Percentiles rank a stretch among this genome's conserved stretches.
These are phyloP conservation scores for Pseudocercospora macadamiae DNA, from an alignment of 2,329 filamentous ascomycete species.

Conservation along the genomic window DNA sequence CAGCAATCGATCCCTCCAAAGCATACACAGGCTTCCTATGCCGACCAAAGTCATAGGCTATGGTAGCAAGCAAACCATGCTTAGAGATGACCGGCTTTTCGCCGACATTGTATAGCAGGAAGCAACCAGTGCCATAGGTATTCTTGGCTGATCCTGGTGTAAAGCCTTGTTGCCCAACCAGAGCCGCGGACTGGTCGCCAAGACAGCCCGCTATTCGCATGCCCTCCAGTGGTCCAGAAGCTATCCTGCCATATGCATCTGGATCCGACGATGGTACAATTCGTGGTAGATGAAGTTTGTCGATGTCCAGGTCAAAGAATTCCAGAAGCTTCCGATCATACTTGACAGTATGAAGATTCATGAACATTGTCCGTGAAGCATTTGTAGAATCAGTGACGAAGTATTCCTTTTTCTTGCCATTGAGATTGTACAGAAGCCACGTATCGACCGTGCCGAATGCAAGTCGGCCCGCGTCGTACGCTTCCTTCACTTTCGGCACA, in stretches of 20 bases:
- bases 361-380: conserved; percentile 90
- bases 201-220: conserved; percentile 77
- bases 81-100: conserved; percentile 81
- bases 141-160: conserved; percentile 82
- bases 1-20: conserved; percentile 77
- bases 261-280: conserved; percentile 81
- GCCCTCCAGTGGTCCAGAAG: conserved; percentile 67
- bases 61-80: conserved; percentile 80
- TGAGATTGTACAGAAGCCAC: conserved; percentile 84
- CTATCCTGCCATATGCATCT: conserved; percentile 71
- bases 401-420: conserved; percentile 68
- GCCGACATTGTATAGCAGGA: conserved; percentile 87
- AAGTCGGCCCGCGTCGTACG: conserved; percentile 78
- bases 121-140: conserved; percentile 88
- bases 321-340: conserved; percentile 77
- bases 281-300: conserved; percentile 73
- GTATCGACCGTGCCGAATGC: conserved; percentile 87
- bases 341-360: conserved; percentile 79
- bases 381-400: conserved; percentile 87
- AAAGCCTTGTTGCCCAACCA: conserved; percentile 75
- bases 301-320: conserved; percentile 78
- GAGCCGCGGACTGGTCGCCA: conserved; percentile 82
- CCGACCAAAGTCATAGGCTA: conserved; percentile 73
- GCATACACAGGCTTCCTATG: conserved; percentile 66
- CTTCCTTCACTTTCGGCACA: conserved; percentile 67